Percentiles rank a stretch among this genome's conserved stretches.
Evolutionary conservation across 1,284 basidiomycete species (phyloP).

Genomic region (Ustilago xerochloae): DNA sequence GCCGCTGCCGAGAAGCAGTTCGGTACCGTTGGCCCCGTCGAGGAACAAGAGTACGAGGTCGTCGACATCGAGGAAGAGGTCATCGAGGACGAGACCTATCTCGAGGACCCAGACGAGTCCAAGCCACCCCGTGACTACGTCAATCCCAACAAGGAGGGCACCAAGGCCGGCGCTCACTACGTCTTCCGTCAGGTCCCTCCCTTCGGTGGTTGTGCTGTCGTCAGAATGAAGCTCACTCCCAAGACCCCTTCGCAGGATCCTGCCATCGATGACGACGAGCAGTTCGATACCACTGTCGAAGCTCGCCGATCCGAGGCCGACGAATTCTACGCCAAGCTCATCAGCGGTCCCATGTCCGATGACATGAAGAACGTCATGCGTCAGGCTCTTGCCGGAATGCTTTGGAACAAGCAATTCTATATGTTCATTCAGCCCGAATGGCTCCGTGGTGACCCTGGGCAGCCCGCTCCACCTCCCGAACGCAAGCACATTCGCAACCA

Average conservation of each 20-base stretch:
- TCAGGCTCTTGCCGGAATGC: constrained; percentile 96
- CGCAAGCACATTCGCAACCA: constrained; percentile 86
- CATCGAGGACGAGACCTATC: constrained; percentile 63
- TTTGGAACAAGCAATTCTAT: constrained; percentile 98
- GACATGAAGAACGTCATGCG: constrained; percentile 96
- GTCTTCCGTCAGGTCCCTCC: constrained; percentile 86
- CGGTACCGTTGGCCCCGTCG: constrained; percentile 31
- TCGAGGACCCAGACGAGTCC: constrained; percentile 49
- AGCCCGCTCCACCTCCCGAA: constrained; percentile 91
- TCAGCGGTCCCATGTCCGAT: constrained; percentile 78
- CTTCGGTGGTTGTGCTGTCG: constrained; percentile 92
- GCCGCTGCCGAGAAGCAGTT: constrained; percentile 48
- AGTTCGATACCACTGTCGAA: constrained; percentile 89
- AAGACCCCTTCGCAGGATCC: constrained; percentile 79
- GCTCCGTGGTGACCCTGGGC: constrained; percentile 92
- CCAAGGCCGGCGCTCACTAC: constrained; percentile 93
- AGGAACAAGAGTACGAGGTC: constrained; percentile 43
- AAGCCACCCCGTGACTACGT: constrained; percentile 70
- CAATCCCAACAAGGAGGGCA: constrained; percentile 87
- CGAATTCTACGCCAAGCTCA: constrained; percentile 89
- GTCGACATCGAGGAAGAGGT: constrained; percentile 65
- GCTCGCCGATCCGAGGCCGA: constrained; percentile 84
- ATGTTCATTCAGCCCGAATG: constrained; percentile 95
- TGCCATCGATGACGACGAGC: constrained; percentile 84
- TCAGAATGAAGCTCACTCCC: constrained; percentile 90